Evolutionary conservation across 257 asterid genomes (phyloP).

Genomic region (Nicotiana benthamiana): DNA sequence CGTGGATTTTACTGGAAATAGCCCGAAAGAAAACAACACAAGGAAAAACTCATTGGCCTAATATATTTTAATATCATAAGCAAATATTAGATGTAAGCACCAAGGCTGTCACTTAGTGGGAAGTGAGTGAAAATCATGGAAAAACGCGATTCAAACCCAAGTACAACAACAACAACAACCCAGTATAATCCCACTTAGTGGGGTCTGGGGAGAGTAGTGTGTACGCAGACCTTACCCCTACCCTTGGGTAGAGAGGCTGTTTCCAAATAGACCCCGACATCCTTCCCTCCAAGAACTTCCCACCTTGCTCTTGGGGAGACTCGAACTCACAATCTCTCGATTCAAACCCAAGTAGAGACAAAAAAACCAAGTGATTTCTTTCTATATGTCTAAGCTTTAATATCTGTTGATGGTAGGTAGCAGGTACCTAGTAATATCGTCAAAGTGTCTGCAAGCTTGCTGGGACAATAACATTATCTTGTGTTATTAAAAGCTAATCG

Average conservation of each 20-base stretch:
- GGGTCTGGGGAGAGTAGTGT: too few species aligned
- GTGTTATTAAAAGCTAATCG: neutral
- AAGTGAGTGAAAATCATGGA: neutral
- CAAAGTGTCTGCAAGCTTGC: neutral
- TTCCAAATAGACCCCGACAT: too few species aligned
- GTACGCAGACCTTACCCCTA: too few species aligned
- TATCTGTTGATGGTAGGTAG: neutral
- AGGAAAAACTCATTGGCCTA: neutral
- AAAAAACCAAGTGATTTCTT: neutral
- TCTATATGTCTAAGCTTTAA: neutral
- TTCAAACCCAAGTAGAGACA: neutral
- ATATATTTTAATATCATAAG: neutral
- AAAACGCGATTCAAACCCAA: neutral
- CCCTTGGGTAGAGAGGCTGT: too few species aligned
- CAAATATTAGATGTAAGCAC: neutral
- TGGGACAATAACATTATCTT: neutral
- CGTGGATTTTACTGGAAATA: neutral
- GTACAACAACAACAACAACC: too few species aligned
- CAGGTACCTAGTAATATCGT: neutral
- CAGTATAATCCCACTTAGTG: too few species aligned
- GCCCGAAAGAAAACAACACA: neutral
- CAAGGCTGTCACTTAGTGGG: neutral
- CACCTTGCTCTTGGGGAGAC: too few species aligned
- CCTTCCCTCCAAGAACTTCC: too few species aligned
- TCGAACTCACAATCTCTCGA: too few species aligned